Base-by-base conservation (phyloP, 2,329 filamentous ascomycete species). In the Sclerotiophoma versabilis region DNA sequence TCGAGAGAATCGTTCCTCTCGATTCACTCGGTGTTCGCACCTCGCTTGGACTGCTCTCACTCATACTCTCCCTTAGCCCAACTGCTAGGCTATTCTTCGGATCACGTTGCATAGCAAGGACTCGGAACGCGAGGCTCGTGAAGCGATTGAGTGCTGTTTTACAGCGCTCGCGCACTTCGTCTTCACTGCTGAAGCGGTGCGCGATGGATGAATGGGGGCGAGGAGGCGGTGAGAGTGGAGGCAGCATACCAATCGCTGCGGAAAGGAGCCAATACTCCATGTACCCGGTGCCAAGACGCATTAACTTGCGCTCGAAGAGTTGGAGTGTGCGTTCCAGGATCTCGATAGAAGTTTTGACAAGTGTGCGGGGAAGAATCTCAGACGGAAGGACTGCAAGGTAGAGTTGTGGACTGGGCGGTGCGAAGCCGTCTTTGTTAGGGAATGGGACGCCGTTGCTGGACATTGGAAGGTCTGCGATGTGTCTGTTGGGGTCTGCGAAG, bases 261-360 rank as follows among this genome's bases (percentile, higher is more conserved):
- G 59, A 65, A 27, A 75, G 52, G 8, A 73, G 56, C 65, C 70
- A 74, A 49, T 63, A 72, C 43, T 75, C 71, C 65, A 74, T 71
- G 33, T 72, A 75, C 2, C 68, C 72, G 2, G 70, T 73, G 8
- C 71, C 72, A 10, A 75, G 58, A 8, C 72, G 70, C 61, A 71
- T 65, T 10, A 74, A 59, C 45, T 75, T 75, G 6, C 63, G 46
- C 32, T 76, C 72, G 36, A 71, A 73, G 7, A 71, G 55, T 8
- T 65, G 46, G 5, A 66, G 51, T 0, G 66, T 63, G n/a, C 62
- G 66, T 32, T 72, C 69, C 3, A 76, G 52, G 7, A 75, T 63
- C 6, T 65, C 61, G 23, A 71, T 51, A 2, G 68, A 64, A 4
- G 70, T 58, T 3, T 54, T 64, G 30, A 62, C 65, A 2, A 75